Percentiles rank a stretch among this genome's conserved stretches.
These are phyloP conservation scores for Paecilomyces variotii DNA, from an alignment of 2,329 filamentous ascomycete genomes.

Conservation along the genomic window DNA sequence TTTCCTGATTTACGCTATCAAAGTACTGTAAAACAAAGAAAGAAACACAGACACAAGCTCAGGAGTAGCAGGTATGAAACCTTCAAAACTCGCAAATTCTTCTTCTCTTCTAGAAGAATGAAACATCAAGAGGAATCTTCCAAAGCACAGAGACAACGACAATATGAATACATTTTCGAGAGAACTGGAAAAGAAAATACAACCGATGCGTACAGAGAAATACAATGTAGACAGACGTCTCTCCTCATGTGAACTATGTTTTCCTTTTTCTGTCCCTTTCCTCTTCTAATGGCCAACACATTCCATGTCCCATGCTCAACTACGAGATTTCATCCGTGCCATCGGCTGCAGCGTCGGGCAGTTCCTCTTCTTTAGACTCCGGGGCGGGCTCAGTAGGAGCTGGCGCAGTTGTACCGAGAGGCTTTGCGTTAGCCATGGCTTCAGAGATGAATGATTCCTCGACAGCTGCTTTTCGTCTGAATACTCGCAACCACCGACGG, in stretches of 20 bases:
- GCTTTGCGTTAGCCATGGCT: slow-evolving; percentile 42
- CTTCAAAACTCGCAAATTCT: not conserved
- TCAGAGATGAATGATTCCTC: slow-evolving; percentile 67
- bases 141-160: not conserved
- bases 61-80: no score
- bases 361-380: slow-evolving; percentile 3
- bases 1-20: not conserved
- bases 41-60: not conserved
- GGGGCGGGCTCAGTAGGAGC: slow-evolving; percentile 2
- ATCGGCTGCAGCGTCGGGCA: slow-evolving; percentile 3
- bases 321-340: not conserved
- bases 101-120: not conserved
- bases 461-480: slow-evolving; percentile 70
- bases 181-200: not conserved
- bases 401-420: slow-evolving; percentile 31
- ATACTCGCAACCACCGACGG: slow-evolving; percentile 76
- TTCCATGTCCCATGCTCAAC: not conserved
- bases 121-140: not conserved
- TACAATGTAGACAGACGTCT: not conserved
- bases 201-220: not conserved
- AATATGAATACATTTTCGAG: not conserved
- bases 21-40: not conserved
- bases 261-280: not conserved
- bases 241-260: not conserved
- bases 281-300: not conserved